Percentiles rank a stretch among this genome's conserved stretches.
phyloP scores from a whole-genome alignment of 1,284 basidiomycete genomes.

The Meira nashicola region DNA sequence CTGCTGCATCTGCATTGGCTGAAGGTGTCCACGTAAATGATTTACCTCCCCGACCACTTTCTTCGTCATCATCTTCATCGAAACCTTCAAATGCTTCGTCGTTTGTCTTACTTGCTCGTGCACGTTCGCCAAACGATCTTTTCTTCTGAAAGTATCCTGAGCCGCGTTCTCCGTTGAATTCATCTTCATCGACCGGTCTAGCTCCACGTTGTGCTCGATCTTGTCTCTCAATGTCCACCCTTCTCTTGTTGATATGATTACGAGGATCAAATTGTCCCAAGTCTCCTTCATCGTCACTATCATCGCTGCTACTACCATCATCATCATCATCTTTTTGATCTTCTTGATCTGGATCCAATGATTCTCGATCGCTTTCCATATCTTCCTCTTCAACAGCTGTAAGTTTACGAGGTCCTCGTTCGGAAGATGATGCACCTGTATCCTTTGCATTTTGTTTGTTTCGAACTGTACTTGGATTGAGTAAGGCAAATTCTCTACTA shows the following conservation, averaged over 20 bases:
- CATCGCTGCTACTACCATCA: conserved; percentile 56
- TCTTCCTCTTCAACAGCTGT: conserved; percentile 85
- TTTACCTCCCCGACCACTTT: conserved; percentile 15
- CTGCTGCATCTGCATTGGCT: no score
- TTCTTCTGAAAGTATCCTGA: conserved; percentile 16
- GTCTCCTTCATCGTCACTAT: conserved; percentile 17
- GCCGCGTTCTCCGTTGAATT: conserved; percentile 24
- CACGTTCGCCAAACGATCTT: conserved; percentile 16
- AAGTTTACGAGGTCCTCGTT: conserved; percentile 49
- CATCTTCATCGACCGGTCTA: conserved; percentile 19
- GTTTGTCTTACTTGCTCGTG: conserved; percentile 1
- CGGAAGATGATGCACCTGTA: conserved; percentile 13
- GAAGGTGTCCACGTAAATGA: conserved; percentile 40
- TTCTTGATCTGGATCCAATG: conserved; percentile 56
- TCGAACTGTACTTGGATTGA: conserved; percentile 75
- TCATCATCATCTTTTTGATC: conserved; percentile 24
- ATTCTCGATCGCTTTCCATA: conserved; percentile 69
- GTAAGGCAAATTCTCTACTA: conserved; percentile 77
- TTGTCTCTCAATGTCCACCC: conserved; percentile 54
- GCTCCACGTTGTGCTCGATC: conserved; percentile 4
- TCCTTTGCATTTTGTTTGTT: conserved; percentile 43
- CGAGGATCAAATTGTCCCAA: conserved; percentile 32
- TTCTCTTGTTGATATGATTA: conserved; percentile 51
- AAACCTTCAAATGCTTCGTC: not conserved
- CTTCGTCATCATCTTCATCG: conserved; percentile 7